Evolutionary conservation across 257 asterid species (phyloP).

Genomic region (Gynochthodes officinalis): DNA sequence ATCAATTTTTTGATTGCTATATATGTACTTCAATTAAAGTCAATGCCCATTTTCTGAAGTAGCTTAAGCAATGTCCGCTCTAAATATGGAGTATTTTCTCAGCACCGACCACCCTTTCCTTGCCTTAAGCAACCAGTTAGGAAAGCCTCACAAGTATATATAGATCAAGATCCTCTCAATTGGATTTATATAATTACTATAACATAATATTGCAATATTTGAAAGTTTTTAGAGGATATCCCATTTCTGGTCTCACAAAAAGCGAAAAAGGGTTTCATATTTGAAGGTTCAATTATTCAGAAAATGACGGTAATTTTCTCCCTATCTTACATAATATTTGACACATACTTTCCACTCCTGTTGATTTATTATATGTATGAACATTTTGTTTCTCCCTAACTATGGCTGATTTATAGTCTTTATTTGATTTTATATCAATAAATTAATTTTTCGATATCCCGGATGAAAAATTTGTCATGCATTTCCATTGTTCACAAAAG

Average conservation of each 20-base stretch:
- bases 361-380: no score
- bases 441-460: no score
- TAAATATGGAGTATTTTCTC: neutral
- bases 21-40: neutral
- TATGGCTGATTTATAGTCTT: no score
- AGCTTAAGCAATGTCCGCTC: neutral
- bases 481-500: no score
- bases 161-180: neutral
- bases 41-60: constrained; percentile 1
- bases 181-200: no score
- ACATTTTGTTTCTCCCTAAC: no score
- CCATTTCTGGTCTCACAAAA: neutral
- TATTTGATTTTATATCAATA: no score
- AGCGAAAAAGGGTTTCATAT: neutral
- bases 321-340: no score
- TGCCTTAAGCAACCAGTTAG: constrained; percentile 4
- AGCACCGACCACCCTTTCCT: constrained; percentile 15
- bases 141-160: neutral
- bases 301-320: constrained; percentile 12
- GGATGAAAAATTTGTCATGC: no score
- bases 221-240: neutral
- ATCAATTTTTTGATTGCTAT: neutral
- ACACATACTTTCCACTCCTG: no score
- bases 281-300: neutral
- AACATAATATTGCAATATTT: no score